These are phyloP conservation scores for Aspergillus bombycis DNA, from an alignment of 2,329 filamentous ascomycete species.

Conservation along the genomic window DNA sequence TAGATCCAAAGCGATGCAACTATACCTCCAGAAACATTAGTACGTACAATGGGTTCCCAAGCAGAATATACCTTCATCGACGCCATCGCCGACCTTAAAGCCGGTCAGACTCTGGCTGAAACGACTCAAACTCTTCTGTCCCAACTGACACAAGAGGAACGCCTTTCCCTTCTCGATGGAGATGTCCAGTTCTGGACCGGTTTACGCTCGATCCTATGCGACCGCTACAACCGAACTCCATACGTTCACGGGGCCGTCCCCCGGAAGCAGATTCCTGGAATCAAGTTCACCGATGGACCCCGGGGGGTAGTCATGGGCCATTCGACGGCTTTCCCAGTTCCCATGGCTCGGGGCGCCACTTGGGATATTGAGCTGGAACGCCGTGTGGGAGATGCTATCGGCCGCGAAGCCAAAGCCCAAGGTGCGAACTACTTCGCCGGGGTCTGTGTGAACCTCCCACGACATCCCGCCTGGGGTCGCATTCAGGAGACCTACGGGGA, in stretches of 20 bases:
- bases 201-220: constrained; percentile 4
- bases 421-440: constrained; percentile 31
- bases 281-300: constrained; percentile 30
- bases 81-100: background rate
- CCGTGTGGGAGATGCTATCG: constrained; percentile 29
- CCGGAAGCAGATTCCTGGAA: constrained; percentile 6
- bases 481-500: constrained; percentile 30
- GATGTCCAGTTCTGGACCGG: constrained; percentile 10
- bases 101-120: background rate
- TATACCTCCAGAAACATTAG: too few species aligned
- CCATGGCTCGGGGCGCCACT: constrained; percentile 29
- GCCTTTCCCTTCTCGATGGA: constrained; percentile 9
- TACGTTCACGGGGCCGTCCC: constrained; percentile 5
- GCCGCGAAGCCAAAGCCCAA: constrained; percentile 29
- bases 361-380: constrained; percentile 30
- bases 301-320: constrained; percentile 22
- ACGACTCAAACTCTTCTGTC: background rate
- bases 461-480: constrained; percentile 28
- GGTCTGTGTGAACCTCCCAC: constrained; percentile 31
- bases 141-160: constrained; percentile 4
- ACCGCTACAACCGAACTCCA: constrained; percentile 12
- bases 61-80: background rate
- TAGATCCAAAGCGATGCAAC: too few species aligned
- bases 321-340: constrained; percentile 10
- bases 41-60: too few species aligned